Percentiles rank a stretch among this genome's conserved stretches.
phyloP scores from a whole-genome alignment of 192 early-diverging fungal genomes.

The Coemansia javaensis region DNA sequence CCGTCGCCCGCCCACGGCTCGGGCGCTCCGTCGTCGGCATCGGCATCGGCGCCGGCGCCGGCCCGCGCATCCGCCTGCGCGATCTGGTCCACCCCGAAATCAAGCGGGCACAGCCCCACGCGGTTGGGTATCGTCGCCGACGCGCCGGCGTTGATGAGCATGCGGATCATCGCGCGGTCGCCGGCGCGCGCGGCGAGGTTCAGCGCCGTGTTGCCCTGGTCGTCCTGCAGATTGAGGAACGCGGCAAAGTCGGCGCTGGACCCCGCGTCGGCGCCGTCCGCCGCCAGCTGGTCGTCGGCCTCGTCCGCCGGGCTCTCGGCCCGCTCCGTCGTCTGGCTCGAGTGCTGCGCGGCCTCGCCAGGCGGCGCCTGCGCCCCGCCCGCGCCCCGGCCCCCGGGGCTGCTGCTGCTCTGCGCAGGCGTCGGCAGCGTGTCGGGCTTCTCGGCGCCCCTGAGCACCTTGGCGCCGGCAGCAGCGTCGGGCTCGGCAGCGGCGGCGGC shows the following conservation, averaged over 20 bases:
- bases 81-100: slow-evolving; percentile 56
- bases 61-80: slow-evolving; percentile 14
- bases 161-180: slow-evolving; percentile 61
- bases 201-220: slow-evolving; percentile 84
- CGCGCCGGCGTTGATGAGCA: slow-evolving; percentile 75
- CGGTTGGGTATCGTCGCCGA: slow-evolving; percentile 65
- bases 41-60: too few species aligned
- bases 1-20: slow-evolving; percentile 11
- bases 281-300: neutral
- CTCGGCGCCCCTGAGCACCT: neutral
- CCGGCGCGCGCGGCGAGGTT: slow-evolving; percentile 82
- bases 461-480: neutral
- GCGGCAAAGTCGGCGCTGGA: slow-evolving; percentile 69
- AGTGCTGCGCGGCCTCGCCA: neutral
- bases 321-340: neutral
- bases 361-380: too few species aligned
- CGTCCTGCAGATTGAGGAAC: slow-evolving; percentile 73
- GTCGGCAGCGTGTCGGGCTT: slow-evolving; percentile 14
- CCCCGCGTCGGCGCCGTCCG: neutral
- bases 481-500: too few species aligned
- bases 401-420: slow-evolving; percentile 36
- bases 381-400: slow-evolving; percentile 7
- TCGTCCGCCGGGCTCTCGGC: neutral
- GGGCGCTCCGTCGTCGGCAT: neutral
- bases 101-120: slow-evolving; percentile 70